Conservation (phyloP, 257 asterid genomes). For the Ocimum tenuiflorum region DNA sequence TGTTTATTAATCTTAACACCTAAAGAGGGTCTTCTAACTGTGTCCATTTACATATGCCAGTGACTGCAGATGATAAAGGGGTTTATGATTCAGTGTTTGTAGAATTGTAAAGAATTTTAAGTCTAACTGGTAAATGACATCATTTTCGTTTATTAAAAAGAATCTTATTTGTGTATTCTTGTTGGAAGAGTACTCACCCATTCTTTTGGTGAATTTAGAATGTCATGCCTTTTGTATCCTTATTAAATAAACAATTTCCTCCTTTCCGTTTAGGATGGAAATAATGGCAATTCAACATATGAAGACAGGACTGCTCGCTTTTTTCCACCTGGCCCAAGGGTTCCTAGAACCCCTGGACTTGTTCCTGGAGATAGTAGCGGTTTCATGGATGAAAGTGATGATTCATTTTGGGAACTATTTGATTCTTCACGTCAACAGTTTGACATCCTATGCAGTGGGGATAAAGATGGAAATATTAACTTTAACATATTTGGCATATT, state of each 20-base stretch:
- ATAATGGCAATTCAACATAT: slow-evolving; percentile 32
- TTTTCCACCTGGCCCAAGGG: slow-evolving; percentile 86
- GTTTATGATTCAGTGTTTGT: too few species aligned
- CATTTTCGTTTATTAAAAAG: not conserved
- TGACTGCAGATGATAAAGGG: not conserved
- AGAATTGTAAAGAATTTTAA: not conserved
- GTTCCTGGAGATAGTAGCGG: slow-evolving; percentile 73
- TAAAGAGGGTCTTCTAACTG: not conserved
- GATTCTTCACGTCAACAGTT: slow-evolving; percentile 72
- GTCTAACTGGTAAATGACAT: slow-evolving; percentile 5
- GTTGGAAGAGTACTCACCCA: not conserved
- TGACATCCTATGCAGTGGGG: slow-evolving; percentile 91
- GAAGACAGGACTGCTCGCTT: slow-evolving; percentile 95
- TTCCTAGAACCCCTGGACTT: slow-evolving; percentile 83
- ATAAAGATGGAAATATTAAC: slow-evolving; percentile 79
- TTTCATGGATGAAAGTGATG: slow-evolving; percentile 71
- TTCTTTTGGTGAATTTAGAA: slow-evolving; percentile 4
- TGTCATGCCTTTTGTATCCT: slow-evolving; percentile 7
- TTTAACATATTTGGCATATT: slow-evolving; percentile 92
- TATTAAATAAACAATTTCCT: slow-evolving; percentile 4
- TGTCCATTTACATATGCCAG: not conserved
- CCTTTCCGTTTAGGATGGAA: slow-evolving; percentile 49
- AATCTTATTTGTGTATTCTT: not conserved
- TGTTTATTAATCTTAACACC: not conserved
- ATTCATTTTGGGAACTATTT: slow-evolving; percentile 71